Conservation (phyloP, 1,284 basidiomycete genomes). For the Kalmanozyma brasiliensis region DNA sequence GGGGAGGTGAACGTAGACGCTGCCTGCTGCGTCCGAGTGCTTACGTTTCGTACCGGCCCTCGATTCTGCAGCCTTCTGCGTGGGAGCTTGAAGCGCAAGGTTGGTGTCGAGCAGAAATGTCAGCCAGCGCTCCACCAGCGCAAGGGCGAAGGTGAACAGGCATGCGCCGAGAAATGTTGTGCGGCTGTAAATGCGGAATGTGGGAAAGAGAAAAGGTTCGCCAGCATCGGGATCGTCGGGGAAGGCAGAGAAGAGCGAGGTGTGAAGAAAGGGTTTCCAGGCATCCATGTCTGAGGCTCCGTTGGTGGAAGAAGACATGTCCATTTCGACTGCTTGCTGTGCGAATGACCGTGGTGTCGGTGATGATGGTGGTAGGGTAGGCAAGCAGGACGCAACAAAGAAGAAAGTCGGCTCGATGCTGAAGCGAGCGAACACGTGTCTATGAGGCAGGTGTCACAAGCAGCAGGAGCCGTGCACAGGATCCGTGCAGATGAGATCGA, state of each 20-base stretch:
- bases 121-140: constrained; percentile 19
- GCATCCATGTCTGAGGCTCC: constrained; percentile 10
- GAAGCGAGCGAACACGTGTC: too few relatives aligned
- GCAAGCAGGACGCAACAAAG: too few relatives aligned
- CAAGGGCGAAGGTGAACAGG: constrained; percentile 9
- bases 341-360: too few relatives aligned
- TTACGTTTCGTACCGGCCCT: too few relatives aligned
- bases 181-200: constrained; percentile 24
- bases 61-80: not conserved
- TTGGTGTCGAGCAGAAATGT: constrained; percentile 1
- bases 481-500: constrained; percentile 1
- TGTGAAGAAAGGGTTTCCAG: constrained; percentile 46
- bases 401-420: too few relatives aligned
- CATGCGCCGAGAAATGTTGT: constrained; percentile 21
- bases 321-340: constrained; percentile 25
- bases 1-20: constrained; percentile 13
- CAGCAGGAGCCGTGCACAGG: too few relatives aligned
- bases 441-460: too few relatives aligned
- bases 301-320: constrained; percentile 12
- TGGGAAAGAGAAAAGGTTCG: constrained; percentile 34
- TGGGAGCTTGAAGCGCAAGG: constrained; percentile 1
- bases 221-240: constrained; percentile 1
- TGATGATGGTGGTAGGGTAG: too few relatives aligned
- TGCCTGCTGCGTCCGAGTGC: not conserved
- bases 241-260: constrained; percentile 21